phyloP scores from a whole-genome alignment of 345 rosid species.

The Acer yangbiense region DNA sequence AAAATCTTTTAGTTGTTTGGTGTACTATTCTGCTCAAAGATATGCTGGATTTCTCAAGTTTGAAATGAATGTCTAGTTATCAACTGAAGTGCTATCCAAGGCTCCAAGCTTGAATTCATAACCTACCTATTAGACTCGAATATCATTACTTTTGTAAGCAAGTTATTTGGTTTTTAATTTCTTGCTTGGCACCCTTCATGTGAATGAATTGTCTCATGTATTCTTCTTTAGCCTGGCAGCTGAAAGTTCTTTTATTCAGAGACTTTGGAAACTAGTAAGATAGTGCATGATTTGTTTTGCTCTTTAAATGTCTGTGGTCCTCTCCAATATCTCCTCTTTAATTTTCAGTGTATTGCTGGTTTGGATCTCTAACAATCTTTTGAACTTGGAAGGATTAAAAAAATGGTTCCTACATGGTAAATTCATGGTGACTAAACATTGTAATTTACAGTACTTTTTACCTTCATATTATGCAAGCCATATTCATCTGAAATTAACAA shows the following conservation, averaged over 20 bases:
- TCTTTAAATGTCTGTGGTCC: not conserved
- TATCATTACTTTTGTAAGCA: not conserved
- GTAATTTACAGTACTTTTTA: not conserved
- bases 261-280: not conserved
- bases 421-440: not conserved
- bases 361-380: not conserved
- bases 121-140: not conserved
- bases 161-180: not conserved
- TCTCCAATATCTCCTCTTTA: not conserved
- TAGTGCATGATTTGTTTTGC: not conserved
- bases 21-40: not conserved
- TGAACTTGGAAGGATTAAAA: not conserved
- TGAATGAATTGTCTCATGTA: not conserved
- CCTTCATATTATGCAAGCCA: not conserved
- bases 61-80: not conserved
- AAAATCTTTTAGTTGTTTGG: not conserved
- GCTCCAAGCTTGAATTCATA: slow-evolving; percentile 9
- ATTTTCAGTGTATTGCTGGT: not conserved
- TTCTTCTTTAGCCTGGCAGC: slow-evolving; percentile 2
- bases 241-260: not conserved
- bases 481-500: not conserved
- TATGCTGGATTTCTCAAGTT: not conserved
- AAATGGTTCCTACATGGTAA: not conserved
- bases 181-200: not conserved
- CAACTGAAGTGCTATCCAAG: not conserved